Evolutionary conservation across 257 asterid species (phyloP).

Genomic region (Parsonsia alboflavescens): DNA sequence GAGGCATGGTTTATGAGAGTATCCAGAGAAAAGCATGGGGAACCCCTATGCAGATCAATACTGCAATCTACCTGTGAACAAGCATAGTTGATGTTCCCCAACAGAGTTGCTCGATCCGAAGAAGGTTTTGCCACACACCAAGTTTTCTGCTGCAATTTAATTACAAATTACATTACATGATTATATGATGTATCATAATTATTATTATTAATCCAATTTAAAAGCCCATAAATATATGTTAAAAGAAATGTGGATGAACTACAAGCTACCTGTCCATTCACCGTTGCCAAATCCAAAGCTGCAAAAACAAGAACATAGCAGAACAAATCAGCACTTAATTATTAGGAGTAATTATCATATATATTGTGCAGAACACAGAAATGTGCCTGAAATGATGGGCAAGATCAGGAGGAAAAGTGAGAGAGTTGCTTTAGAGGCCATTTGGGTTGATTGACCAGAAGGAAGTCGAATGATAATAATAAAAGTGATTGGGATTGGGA

Average conservation of each 20-base stretch:
- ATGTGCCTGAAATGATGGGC: constrained; percentile 32
- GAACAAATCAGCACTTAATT: background rate
- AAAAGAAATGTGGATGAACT: background rate
- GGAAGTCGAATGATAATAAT: background rate
- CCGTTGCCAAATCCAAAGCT: constrained; percentile 19
- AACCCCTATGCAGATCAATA: constrained; percentile 26
- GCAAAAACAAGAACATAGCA: background rate
- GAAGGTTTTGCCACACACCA: constrained; percentile 77
- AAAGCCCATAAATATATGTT: background rate
- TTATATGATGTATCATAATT: background rate
- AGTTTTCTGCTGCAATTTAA: too few relatives aligned
- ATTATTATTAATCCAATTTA: too few relatives aligned
- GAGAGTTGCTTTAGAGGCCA: constrained; percentile 30
- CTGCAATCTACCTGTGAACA: constrained; percentile 41
- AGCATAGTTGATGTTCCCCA: constrained; percentile 28
- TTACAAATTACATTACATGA: background rate
- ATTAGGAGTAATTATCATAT: too few relatives aligned
- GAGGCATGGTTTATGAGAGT: constrained; percentile 53
- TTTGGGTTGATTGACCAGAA: background rate
- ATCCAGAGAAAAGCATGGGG: constrained; percentile 41
- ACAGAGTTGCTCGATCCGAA: constrained; percentile 18
- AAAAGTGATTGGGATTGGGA: background rate
- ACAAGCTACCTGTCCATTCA: constrained; percentile 20
- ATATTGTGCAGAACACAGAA: background rate
- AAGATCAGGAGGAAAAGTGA: constrained; percentile 18